Base-by-base conservation (phyloP, 1,284 basidiomycete genomes). In the Volvariella volvacea region DNA sequence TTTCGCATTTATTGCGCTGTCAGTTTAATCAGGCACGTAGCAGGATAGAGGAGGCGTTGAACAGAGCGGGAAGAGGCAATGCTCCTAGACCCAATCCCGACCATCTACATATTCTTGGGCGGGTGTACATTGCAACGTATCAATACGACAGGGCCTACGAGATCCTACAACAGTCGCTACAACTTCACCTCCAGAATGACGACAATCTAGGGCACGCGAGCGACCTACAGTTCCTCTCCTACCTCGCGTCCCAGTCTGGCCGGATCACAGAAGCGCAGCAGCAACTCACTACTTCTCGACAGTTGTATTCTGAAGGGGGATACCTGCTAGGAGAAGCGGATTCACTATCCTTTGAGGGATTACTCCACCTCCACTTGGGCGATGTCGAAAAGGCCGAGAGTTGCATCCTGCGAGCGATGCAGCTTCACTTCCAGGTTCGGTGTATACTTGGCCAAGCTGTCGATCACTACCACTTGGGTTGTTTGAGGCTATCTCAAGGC, bases 21-120 rank as follows among this genome's bases (percentile, higher is more conserved):
- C 43, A 46, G 14, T 57, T 57, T 45, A 14, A 22, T 20, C 50
- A 57, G 20, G 59, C 59, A 1, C 42, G 50, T 20, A 25, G 32
- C 10, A 41, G 31, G 9, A 52, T 59, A 19, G 44, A 50, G 30
- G 48, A 52, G 22, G 55, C 59, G 3, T 55, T 60, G 15, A 37
- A 46, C 6, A n/a, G n/a, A n/a, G n/a, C n/a, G n/a, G n/a, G n/a
- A n/a, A n/a, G n/a, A n/a, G 34, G 57, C 19, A 47, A 52, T 4
- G 28, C 52, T 9, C 56, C 55, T 3, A 45, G 41, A 4, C 43
- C 52, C 12, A 50, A 57, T 41, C 52, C 55, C 3, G 55, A 57
- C 15, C 55, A 57, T 42, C 46, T 55, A 10, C 54, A 58, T 25
- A 46, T 58, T 3, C 49, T 58, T 9, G 58, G 55, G 10, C 48